These are phyloP conservation scores for Elaeis guineensis DNA, from an alignment of 176 grass and related monocot genomes.

Conservation along the genomic window DNA sequence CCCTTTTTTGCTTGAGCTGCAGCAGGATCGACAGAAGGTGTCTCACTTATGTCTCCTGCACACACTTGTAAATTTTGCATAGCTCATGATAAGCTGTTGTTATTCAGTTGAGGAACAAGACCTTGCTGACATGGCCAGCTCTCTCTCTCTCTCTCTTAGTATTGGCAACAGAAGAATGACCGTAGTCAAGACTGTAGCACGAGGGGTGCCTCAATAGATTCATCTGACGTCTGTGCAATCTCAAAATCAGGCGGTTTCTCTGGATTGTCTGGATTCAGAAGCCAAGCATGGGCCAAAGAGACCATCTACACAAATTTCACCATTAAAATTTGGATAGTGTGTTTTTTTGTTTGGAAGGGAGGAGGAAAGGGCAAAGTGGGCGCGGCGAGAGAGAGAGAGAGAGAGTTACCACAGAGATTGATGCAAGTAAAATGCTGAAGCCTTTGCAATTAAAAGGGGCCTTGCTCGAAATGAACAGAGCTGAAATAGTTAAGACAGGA, in stretches of 20 bases:
- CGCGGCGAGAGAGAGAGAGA: too few relatives aligned
- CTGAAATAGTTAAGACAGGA: conserved; percentile 26
- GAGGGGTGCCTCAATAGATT: conserved; percentile 30
- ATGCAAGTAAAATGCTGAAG: conserved; percentile 65
- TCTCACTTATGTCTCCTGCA: too few relatives aligned
- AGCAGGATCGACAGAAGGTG: too few relatives aligned
- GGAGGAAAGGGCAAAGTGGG: too few relatives aligned
- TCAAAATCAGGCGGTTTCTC: conserved; percentile 4
- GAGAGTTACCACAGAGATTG: conserved; percentile 49
- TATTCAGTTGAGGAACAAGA: too few relatives aligned
- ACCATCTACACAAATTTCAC: conserved; percentile 30
- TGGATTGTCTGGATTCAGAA: conserved; percentile 32
- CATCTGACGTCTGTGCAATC: conserved; percentile 6
- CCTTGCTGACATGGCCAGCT: too few relatives aligned
- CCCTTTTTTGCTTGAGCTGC: too few relatives aligned
- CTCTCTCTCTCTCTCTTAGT: too few relatives aligned
- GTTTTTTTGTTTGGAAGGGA: background rate
- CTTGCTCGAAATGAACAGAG: conserved; percentile 68
- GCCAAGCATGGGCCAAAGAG: conserved; percentile 48
- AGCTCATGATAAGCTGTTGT: too few relatives aligned
- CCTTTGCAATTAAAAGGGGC: conserved; percentile 61
- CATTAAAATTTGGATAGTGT: background rate
- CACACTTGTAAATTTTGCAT: too few relatives aligned
- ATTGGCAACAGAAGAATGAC: too few relatives aligned
- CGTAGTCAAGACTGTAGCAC: conserved; percentile 16